Evolutionary conservation across 2,329 filamentous ascomycete genomes (phyloP), one percentile per base, ranked within the genome.

Genomic region (Myriosclerotinia scirpicola): DNA sequence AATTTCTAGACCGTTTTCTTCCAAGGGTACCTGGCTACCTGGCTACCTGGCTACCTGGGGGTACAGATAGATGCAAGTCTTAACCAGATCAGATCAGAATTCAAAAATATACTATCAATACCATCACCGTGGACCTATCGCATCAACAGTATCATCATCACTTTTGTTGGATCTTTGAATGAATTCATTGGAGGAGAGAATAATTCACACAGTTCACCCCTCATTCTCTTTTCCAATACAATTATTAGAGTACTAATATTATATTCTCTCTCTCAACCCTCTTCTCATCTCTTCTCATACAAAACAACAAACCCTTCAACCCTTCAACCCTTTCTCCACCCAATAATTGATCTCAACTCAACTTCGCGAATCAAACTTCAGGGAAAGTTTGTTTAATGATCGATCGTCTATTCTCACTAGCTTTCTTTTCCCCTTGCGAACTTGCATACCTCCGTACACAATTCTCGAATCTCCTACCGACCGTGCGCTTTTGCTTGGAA

Each of bases 401-500:
- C 58, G 44, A 61, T 61, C 58, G 58, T 61, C 58, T 61, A 61
- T 61, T 61, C 44, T n/a, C 58, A 52, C 58, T 61, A 61, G 58
- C 46, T 61, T 61, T 34, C 20, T 61, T 61, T 50, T 30, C 58
- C 54, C 58, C 58, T 61, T 61, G 58, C 58, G 34, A 61, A 61
- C 58, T 61, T 50, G 46, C 58, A 50, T 61, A 50, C 58, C 58
- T 61, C 58, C 58, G 58, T 61, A 50, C 46, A 61, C 58, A 61
- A 61, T 61, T 61, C 58, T 61, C 58, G 58, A 61, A 61, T 38
- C 58, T 61, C 58, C 34, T 50, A 61, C 58, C 34, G 58, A 61
- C 58, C 58, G 58, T 61, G 58, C 58, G 44, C 58, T 61, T 50
- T 50, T 38, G 34, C 58, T 61, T 48, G 38, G 46, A 34, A 61